Conservation (phyloP, 2,329 filamentous ascomycete species). For the Cordyceps farinosa region DNA sequence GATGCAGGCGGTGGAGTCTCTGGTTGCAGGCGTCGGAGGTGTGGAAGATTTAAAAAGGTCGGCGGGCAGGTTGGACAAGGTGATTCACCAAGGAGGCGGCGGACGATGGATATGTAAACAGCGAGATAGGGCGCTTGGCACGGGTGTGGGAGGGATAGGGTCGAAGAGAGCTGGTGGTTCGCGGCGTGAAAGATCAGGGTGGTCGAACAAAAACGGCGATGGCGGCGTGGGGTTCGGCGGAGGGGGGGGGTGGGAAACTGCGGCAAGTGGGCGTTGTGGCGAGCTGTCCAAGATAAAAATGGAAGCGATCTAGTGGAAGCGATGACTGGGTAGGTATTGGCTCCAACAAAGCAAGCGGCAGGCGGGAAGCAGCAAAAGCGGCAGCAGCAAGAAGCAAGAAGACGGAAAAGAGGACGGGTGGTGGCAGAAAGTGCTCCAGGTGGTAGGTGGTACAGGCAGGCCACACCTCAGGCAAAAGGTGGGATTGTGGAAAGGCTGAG, state of each 20-base stretch:
- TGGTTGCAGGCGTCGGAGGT: not conserved
- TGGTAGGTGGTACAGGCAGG: not conserved
- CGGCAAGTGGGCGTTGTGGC: not conserved
- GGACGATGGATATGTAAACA: too few relatives aligned
- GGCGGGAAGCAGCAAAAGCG: too few relatives aligned
- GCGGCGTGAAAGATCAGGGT: constrained; percentile 1
- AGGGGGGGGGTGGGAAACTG: not conserved
- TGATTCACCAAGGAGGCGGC: not conserved
- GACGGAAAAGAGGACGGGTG: too few relatives aligned
- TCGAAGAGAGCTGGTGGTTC: constrained; percentile 1
- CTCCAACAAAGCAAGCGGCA: too few relatives aligned
- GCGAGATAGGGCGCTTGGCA: too few relatives aligned
- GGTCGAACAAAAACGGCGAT: constrained; percentile 14
- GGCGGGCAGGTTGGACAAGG: not conserved
- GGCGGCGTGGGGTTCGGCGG: constrained; percentile 14
- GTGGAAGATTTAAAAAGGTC: not conserved
- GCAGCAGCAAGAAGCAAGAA: not conserved
- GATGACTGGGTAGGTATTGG: too few relatives aligned
- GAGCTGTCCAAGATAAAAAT: too few relatives aligned
- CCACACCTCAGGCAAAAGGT: not conserved
- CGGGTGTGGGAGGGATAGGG: not conserved
- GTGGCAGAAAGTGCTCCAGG: not conserved
- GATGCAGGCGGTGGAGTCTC: constrained; percentile 7
- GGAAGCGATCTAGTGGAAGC: too few relatives aligned
- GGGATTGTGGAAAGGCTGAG: constrained; percentile 1